Evolutionary conservation across 805 yeast species (phyloP), one percentile per base, ranked within the genome.

Genomic region (Vanderwaltozyma tropicalis): DNA sequence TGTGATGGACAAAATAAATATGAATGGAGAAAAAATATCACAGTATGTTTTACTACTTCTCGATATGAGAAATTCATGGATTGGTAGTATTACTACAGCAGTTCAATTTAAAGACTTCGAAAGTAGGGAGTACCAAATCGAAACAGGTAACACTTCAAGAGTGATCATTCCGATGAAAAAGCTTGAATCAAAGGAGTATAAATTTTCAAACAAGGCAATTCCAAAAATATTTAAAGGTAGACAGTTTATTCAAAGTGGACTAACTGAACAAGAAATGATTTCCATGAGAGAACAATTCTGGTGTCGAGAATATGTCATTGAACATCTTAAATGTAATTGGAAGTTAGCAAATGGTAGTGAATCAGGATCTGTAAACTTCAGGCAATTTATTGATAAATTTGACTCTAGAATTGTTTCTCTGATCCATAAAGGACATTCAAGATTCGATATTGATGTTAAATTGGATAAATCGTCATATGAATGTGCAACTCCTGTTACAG

Each of bases 61-160:
- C 12, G 97, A 92, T 54, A 59, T 92, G 40, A 71, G 86, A 45
- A 89, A 92, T 55, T 69, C 82, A 2, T 88, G 95, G 92, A 68
- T 72, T 6, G 79, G 78, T 34, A 69, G 71, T 21, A 57, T 74
- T 41, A 47, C 52, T 8, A 51, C 67, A 4, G 47, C 58, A 2
- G 41, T 72, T 10, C 45, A 47, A 2, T 66, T 63, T 41, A 57
- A 57, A 14, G 57, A 61, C 4, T 58, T 52, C 16, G 29, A 38
- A 3, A 49, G 51, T 10, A 41, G 43, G 4, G 40, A 43, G 3
- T 36, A 46, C 31, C 38, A 57, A 3, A 61, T 73, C 25, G 65
- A 66, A 28, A 64, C 76, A 1, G 52, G 63, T 15, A 68, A 68
- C 26, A 68, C 76, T 0, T 59, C 62, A n/a, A 67, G 97, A 43